Conservation (phyloP, 305 asterid species). For the Fraxinus sp. region DNA sequence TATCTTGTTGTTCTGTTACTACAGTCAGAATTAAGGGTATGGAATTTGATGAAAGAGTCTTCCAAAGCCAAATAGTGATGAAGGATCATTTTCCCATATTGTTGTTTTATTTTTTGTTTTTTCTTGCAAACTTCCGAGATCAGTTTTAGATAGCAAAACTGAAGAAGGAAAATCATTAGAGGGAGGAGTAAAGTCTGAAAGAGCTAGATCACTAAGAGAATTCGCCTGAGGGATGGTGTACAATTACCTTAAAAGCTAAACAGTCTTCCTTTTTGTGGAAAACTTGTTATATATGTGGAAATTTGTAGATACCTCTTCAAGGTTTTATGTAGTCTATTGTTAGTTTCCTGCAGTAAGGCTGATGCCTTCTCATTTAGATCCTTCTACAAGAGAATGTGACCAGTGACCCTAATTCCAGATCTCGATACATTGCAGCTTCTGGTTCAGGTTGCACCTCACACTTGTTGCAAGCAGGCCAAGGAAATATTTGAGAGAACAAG, state of each 20-base stretch:
- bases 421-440: not conserved
- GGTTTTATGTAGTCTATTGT: slow-evolving; percentile 14
- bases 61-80: no score
- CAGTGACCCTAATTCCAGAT: not conserved
- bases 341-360: not conserved
- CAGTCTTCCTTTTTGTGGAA: not conserved
- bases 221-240: not conserved
- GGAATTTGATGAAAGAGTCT: no score
- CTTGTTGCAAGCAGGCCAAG: not conserved
- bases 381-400: not conserved
- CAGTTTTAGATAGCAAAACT: slow-evolving; percentile 8
- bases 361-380: not conserved
- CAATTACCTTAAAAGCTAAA: not conserved
- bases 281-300: not conserved
- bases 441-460: not conserved
- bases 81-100: not conserved
- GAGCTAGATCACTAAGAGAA: not conserved
- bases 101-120: not conserved
- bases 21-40: no score
- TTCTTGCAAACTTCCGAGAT: not conserved
- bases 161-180: not conserved
- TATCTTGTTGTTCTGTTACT: slow-evolving; percentile 80
- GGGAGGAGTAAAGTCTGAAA: not conserved
- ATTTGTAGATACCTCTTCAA: slow-evolving; percentile 3
- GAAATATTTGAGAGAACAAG: not conserved